phyloP scores from a whole-genome alignment of 441 rosid species.

The Pelargonium australe region DNA sequence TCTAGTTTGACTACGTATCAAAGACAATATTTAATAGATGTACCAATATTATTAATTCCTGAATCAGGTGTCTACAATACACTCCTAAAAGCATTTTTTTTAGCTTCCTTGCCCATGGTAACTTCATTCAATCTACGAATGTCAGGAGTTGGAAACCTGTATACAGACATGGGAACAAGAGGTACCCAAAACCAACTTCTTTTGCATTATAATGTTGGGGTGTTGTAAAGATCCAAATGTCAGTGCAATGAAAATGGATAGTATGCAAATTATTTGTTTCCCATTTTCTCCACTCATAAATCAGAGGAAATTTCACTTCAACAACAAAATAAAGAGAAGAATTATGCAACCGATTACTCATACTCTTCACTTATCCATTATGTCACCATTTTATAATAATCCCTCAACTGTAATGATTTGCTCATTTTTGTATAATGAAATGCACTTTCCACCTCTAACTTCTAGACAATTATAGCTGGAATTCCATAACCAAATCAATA shows the following conservation, averaged over 20 bases:
- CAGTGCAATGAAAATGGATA: background rate
- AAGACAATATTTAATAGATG: background rate
- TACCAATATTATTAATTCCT: background rate
- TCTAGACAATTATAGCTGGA: background rate
- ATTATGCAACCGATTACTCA: background rate
- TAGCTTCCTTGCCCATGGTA: slow-evolving; percentile 1
- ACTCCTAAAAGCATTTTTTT: background rate
- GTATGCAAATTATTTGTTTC: background rate
- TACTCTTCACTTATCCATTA: background rate
- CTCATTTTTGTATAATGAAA: background rate
- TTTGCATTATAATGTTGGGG: background rate
- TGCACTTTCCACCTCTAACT: background rate
- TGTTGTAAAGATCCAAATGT: background rate
- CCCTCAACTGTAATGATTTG: background rate
- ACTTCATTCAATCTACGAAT: background rate
- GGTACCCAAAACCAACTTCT: background rate
- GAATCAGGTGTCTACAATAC: background rate
- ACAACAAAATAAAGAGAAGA: background rate
- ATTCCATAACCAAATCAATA: background rate
- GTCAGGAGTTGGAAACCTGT: too few species aligned
- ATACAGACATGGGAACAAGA: background rate
- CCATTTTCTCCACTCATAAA: background rate
- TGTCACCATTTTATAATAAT: background rate
- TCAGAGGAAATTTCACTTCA: background rate
- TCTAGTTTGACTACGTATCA: background rate